phyloP scores from a whole-genome alignment of 257 asterid species.

The Penstemon barbatus region DNA sequence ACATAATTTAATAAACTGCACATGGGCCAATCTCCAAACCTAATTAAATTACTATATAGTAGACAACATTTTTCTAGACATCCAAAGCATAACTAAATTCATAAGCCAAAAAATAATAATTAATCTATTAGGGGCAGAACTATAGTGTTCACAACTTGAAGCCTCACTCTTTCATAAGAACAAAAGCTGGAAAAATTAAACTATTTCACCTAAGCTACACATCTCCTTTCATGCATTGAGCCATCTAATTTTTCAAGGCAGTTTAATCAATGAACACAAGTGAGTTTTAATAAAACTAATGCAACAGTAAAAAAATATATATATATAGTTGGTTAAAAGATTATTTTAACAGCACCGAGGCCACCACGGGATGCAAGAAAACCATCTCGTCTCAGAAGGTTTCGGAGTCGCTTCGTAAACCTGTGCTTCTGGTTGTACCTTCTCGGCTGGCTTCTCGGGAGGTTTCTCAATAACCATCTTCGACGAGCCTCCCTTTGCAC shows the following conservation, averaged over 20 bases:
- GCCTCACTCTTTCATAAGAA: background rate
- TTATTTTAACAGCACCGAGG: slow-evolving; percentile 37
- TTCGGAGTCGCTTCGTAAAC: slow-evolving; percentile 4
- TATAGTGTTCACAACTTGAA: background rate
- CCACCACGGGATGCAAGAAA: slow-evolving; percentile 40
- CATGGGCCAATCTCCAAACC: too few species aligned
- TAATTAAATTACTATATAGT: too few species aligned
- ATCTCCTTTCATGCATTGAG: slow-evolving; percentile 5
- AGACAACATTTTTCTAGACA: background rate
- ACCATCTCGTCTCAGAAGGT: slow-evolving; percentile 36
- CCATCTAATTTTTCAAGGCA: background rate
- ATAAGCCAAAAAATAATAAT: background rate
- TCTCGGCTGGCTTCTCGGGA: background rate
- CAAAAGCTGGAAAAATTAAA: background rate
- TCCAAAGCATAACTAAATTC: background rate
- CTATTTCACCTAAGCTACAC: background rate
- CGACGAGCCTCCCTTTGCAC: slow-evolving; percentile 34
- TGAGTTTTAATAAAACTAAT: background rate
- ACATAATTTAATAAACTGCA: background rate
- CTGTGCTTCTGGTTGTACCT: slow-evolving; percentile 1
- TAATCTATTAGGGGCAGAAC: background rate
- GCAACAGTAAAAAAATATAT: background rate
- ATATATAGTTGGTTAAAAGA: background rate
- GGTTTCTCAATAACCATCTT: slow-evolving; percentile 37
- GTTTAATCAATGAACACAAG: background rate